A percentile compares a stretch with the other conserved stretches of the same genome.
phyloP scores from a whole-genome alignment of 208 protist species.

The Giardia duodenalis region DNA sequence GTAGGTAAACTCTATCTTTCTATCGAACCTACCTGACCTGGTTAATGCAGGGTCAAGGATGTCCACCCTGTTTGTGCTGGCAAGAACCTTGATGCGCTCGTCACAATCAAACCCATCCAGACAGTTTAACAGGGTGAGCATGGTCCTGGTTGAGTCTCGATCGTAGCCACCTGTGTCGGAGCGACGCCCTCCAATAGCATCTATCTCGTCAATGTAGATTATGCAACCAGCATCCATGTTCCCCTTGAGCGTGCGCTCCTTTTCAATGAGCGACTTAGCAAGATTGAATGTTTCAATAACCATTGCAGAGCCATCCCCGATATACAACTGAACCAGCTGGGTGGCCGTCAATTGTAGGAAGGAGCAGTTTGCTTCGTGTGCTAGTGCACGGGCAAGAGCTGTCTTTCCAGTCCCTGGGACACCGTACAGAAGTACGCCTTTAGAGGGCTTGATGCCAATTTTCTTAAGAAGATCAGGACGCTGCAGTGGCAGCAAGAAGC shows the following conservation, averaged over 20 bases:
- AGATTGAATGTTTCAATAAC: constrained; percentile 96
- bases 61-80: constrained; percentile 97
- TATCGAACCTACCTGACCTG: constrained; percentile 89
- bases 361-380: constrained; percentile 80
- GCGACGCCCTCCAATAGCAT: constrained; percentile 41
- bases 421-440: constrained; percentile 42
- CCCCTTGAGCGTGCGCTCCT: neutral
- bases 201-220: constrained; percentile 49
- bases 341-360: constrained; percentile 7
- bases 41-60: constrained; percentile 99
- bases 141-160: constrained; percentile 94
- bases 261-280: constrained; percentile 84
- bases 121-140: constrained; percentile 99
- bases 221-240: constrained; percentile 29
- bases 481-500: constrained; percentile 95
- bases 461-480: constrained; percentile 87
- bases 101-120: constrained; percentile 84
- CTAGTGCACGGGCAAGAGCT: constrained; percentile 73
- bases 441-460: constrained; percentile 43
- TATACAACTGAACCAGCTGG: constrained; percentile 60
- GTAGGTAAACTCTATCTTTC: constrained; percentile 97
- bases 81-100: constrained; percentile 71
- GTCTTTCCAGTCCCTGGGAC: constrained; percentile 56
- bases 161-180: constrained; percentile 80
- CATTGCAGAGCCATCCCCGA: constrained; percentile 94